Conservation (phyloP, 179 eudicot species). For the Beta macrorhiza region DNA sequence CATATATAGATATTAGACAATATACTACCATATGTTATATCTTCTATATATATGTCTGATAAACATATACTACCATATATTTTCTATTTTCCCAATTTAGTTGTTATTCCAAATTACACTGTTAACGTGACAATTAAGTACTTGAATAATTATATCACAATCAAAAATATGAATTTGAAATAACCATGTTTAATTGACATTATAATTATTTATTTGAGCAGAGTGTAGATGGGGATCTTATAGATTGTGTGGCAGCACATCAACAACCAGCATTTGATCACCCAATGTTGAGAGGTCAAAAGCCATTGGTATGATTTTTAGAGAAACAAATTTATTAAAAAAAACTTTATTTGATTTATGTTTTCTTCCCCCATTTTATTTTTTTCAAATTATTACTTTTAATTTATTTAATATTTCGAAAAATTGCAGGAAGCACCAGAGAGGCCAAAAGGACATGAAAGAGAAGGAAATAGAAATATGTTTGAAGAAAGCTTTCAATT, state of each 20-base stretch:
- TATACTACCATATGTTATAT: no score
- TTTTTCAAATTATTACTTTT: neutral
- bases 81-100: no score
- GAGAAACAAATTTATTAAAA: neutral
- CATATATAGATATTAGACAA: no score
- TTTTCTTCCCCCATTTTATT: neutral
- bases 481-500: conserved; percentile 55
- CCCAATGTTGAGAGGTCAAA: conserved; percentile 66
- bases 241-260: conserved; percentile 69
- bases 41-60: no score
- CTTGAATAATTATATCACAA: no score
- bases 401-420: neutral
- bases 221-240: conserved; percentile 92
- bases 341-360: neutral
- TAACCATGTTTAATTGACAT: neutral
- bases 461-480: conserved; percentile 20
- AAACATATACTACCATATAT: no score
- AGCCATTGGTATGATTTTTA: conserved; percentile 53
- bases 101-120: no score
- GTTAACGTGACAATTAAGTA: no score
- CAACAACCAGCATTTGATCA: conserved; percentile 91
- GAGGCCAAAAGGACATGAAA: conserved; percentile 56
- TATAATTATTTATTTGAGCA: conserved; percentile 22
- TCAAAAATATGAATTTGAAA: neutral
- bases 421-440: conserved; percentile 66